Evolutionary conservation across 164 flowering plant genomes (phyloP).

Genomic region (Sextonia rubra): DNA sequence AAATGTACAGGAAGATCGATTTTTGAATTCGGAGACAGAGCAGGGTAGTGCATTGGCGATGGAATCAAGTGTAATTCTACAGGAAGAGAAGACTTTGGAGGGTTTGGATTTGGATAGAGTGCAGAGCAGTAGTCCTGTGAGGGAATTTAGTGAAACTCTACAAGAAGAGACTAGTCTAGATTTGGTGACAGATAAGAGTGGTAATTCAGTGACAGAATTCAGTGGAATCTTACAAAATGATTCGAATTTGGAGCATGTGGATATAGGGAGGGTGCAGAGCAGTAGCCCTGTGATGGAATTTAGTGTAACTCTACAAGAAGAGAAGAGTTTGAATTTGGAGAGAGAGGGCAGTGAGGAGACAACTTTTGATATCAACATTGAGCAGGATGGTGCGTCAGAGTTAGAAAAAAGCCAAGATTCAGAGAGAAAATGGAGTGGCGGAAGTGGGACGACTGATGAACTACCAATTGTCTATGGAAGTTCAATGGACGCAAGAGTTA

Average conservation of each 20-base stretch:
- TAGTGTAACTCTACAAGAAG: background rate
- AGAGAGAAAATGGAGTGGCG: too few species aligned
- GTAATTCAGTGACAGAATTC: background rate
- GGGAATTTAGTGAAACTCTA: background rate
- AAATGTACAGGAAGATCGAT: too few species aligned
- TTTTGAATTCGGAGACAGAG: too few species aligned
- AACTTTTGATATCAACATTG: too few species aligned
- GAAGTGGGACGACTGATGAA: too few species aligned
- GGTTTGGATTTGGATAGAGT: background rate
- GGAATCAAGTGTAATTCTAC: background rate
- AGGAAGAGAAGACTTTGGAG: background rate
- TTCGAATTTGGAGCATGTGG: background rate
- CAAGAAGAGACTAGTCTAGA: background rate
- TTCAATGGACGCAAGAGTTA: too few species aligned
- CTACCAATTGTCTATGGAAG: too few species aligned
- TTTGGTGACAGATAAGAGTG: background rate
- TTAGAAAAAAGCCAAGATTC: too few species aligned
- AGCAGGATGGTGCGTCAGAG: too few species aligned
- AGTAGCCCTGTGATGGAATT: background rate
- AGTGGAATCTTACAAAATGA: background rate
- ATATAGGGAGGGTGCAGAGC: background rate
- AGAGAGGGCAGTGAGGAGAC: background rate
- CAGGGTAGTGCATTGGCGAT: too few species aligned
- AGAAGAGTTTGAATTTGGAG: background rate
- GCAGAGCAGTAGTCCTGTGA: background rate